These are phyloP conservation scores for Cyberlindnera nakhonratchasimensis DNA, from an alignment of 805 yeast genomes.

Conservation along the genomic window DNA sequence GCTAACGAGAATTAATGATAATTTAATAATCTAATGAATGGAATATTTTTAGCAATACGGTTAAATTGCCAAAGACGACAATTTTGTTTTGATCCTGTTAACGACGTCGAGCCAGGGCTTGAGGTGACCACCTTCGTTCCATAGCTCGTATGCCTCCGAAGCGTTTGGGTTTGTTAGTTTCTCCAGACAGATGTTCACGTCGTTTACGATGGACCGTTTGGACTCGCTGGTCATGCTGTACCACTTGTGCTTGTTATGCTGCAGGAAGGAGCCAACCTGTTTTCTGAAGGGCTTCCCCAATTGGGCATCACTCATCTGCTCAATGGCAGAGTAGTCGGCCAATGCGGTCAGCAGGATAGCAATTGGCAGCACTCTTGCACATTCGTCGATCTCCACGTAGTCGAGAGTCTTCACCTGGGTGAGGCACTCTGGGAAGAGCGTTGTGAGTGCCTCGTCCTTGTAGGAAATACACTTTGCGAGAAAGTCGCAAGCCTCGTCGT, in stretches of 20 bases:
- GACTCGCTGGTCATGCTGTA: not conserved
- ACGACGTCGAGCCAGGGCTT: conserved; percentile 4
- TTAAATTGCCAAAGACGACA: too few relatives aligned
- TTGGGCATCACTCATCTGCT: not conserved
- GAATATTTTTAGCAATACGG: not conserved
- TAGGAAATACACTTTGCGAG: not conserved
- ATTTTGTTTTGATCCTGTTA: not conserved
- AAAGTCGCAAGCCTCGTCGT: conserved; percentile 8
- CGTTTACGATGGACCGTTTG: not conserved
- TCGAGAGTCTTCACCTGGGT: not conserved
- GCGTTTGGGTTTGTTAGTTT: not conserved
- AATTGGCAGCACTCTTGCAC: not conserved
- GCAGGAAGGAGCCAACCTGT: conserved; percentile 1
- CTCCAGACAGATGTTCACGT: not conserved
- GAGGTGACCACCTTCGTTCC: conserved; percentile 4
- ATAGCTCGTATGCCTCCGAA: conserved; percentile 6
- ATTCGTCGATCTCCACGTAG: conserved; percentile 8
- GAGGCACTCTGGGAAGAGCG: not conserved
- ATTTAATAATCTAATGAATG: not conserved
- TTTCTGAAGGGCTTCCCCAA: conserved; percentile 6
- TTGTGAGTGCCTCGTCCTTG: not conserved
- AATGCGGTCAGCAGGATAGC: conserved; percentile 2
- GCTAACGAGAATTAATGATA: conserved; percentile 6
- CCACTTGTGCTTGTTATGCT: conserved; percentile 4
- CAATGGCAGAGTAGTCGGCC: conserved; percentile 2